phyloP scores from a whole-genome alignment of 2,329 filamentous ascomycete species.

The Plectosphaerella cucumerina region DNA sequence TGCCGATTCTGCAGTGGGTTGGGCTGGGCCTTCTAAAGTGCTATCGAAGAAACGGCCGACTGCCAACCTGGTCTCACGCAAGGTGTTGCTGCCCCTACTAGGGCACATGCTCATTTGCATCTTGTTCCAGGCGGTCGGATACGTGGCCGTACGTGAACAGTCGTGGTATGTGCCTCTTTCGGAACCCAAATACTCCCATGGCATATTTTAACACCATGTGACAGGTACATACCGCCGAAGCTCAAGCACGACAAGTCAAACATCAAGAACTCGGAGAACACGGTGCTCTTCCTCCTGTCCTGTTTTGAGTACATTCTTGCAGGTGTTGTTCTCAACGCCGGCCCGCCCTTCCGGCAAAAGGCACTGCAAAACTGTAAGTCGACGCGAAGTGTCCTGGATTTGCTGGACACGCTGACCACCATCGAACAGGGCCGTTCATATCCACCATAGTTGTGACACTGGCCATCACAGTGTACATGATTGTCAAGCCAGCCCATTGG shows the following conservation, averaged over 20 bases:
- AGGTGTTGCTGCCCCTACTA: slow-evolving; percentile 83
- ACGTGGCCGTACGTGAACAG: slow-evolving; percentile 70
- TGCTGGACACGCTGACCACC: no score
- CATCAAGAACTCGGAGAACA: slow-evolving; percentile 90
- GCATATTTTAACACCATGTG: slow-evolving; percentile 11
- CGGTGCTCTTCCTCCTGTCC: slow-evolving; percentile 80
- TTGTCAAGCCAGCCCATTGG: slow-evolving; percentile 68
- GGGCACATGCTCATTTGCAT: slow-evolving; percentile 85
- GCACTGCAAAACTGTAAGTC: slow-evolving; percentile 75
- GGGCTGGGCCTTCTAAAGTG: slow-evolving; percentile 77
- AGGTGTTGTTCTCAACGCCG: slow-evolving; percentile 86
- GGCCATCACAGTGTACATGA: slow-evolving; percentile 71
- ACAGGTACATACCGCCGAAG: slow-evolving; percentile 72
- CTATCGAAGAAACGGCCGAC: slow-evolving; percentile 85
- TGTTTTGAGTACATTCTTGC: slow-evolving; percentile 95
- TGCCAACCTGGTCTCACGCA: slow-evolving; percentile 85
- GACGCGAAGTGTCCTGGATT: background rate
- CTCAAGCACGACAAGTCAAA: slow-evolving; percentile 76
- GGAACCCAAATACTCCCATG: background rate
- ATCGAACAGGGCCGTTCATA: slow-evolving; percentile 70
- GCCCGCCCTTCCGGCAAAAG: slow-evolving; percentile 79
- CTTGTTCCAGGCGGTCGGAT: slow-evolving; percentile 69
- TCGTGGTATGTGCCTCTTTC: slow-evolving; percentile 56
- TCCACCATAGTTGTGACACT: slow-evolving; percentile 68
- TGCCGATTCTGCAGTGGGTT: slow-evolving; percentile 62